These are phyloP conservation scores for Phytophthora kernoviae DNA, from an alignment of 352 stramenopile genomes.

Conservation along the genomic window DNA sequence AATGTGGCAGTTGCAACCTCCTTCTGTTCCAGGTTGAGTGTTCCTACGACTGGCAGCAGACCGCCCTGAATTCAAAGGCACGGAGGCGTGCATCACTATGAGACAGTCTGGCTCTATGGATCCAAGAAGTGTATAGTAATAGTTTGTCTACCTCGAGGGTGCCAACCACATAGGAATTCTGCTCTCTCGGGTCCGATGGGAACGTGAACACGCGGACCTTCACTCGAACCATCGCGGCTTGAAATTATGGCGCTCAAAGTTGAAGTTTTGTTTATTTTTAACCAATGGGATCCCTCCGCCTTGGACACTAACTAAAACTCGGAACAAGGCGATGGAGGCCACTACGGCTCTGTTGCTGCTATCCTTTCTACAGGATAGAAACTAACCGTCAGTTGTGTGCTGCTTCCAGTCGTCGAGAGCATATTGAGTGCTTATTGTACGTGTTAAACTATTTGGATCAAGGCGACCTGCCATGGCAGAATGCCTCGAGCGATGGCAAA, in stretches of 20 bases:
- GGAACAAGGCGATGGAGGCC: too few species aligned
- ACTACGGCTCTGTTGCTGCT: slow-evolving; percentile 53
- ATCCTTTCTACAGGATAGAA: not conserved
- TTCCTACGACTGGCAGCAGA: slow-evolving; percentile 65
- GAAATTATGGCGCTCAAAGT: not conserved
- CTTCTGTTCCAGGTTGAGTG: slow-evolving; percentile 64
- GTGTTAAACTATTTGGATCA: slow-evolving; percentile 90
- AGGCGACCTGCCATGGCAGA: slow-evolving; percentile 73
- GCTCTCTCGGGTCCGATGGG: slow-evolving; percentile 58
- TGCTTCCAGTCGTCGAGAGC: slow-evolving; percentile 87
- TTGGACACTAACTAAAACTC: too few species aligned
- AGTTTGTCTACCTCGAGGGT: slow-evolving; percentile 50
- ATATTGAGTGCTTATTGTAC: slow-evolving; percentile 93
- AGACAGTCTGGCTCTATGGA: not conserved
- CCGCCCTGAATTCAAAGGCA: slow-evolving; percentile 46
- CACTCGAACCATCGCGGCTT: slow-evolving; percentile 35
- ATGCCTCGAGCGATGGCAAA: slow-evolving; percentile 62
- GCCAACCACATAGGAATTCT: slow-evolving; percentile 83
- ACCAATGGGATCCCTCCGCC: too few species aligned
- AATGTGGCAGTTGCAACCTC: slow-evolving; percentile 65
- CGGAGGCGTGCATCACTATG: not conserved
- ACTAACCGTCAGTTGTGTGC: slow-evolving; percentile 5
- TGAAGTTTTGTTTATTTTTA: too few species aligned
- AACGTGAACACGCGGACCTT: slow-evolving; percentile 86
- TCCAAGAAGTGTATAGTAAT: not conserved